A percentile compares a stretch with the other conserved stretches of the same genome.
Evolutionary conservation across 331 rosid species (phyloP).

Genomic region (Malus hybrid): DNA sequence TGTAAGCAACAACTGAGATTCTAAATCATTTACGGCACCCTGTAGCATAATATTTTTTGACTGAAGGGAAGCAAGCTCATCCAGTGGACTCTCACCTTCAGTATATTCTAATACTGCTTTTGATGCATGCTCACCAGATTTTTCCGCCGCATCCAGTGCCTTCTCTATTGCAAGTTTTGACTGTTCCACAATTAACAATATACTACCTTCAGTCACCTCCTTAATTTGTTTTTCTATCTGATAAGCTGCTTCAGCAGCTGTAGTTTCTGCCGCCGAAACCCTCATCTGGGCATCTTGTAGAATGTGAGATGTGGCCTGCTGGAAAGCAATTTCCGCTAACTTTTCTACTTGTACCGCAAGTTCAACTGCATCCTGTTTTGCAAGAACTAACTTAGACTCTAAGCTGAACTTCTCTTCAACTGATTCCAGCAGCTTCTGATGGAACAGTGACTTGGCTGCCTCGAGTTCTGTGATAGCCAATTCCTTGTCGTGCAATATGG

Average conservation of each 20-base stretch:
- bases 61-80: constrained; percentile 41
- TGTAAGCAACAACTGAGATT: constrained; percentile 46
- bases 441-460: constrained; percentile 49
- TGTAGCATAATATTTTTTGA: constrained; percentile 51
- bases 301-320: constrained; percentile 75
- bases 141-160: constrained; percentile 55
- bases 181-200: constrained; percentile 49
- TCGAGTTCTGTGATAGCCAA: constrained; percentile 51
- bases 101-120: constrained; percentile 35
- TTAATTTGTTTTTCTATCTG: constrained; percentile 52
- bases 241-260: constrained; percentile 62
- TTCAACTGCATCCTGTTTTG: constrained; percentile 62
- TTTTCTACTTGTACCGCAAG: constrained; percentile 79
- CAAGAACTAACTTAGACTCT: constrained; percentile 62
- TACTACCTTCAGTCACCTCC: constrained; percentile 57
- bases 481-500: constrained; percentile 62
- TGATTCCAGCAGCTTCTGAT: constrained; percentile 49
- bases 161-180: constrained; percentile 54
- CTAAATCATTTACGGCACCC: constrained; percentile 39
- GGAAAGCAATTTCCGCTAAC: constrained; percentile 63
- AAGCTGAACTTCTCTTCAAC: constrained; percentile 52
- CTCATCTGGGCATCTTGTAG: constrained; percentile 63
- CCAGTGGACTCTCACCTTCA: constrained; percentile 35
- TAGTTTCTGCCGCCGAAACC: constrained; percentile 63
- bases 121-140: constrained; percentile 41